phyloP scores from a whole-genome alignment of 306 rosid species.

The Inga leiocalycina region DNA sequence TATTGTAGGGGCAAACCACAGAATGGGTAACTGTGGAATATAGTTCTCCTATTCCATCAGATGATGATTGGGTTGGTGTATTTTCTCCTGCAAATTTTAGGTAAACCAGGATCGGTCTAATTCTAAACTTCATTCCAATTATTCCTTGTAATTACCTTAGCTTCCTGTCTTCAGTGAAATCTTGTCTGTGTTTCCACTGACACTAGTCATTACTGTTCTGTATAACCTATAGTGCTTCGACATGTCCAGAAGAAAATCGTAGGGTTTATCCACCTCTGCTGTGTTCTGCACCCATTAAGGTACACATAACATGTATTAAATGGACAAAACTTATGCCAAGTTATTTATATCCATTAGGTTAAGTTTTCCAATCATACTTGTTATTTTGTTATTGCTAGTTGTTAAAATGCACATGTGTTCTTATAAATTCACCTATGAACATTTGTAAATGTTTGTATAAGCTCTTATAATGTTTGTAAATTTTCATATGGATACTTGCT shows the following conservation, averaged over 20 bases:
- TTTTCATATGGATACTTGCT: too few relatives aligned
- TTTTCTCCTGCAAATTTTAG: constrained; percentile 92
- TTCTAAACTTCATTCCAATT: background rate
- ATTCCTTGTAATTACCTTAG: background rate
- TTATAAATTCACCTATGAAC: too few relatives aligned
- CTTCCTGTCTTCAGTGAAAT: background rate
- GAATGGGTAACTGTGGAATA: constrained; percentile 70
- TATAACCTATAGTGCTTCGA: constrained; percentile 58
- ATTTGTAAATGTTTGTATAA: too few relatives aligned
- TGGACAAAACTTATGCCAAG: too few relatives aligned
- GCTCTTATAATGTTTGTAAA: too few relatives aligned
- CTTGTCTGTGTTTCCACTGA: constrained; percentile 12
- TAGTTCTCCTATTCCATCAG: constrained; percentile 70
- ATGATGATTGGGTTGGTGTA: constrained; percentile 84
- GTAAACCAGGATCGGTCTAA: constrained; percentile 31
- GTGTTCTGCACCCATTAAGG: constrained; percentile 90
- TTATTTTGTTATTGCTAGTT: too few relatives aligned
- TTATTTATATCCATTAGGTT: too few relatives aligned
- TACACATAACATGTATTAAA: constrained; percentile 22
- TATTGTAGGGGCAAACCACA: constrained; percentile 55
- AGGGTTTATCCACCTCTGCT: constrained; percentile 56
- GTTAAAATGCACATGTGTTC: too few relatives aligned
- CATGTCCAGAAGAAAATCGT: constrained; percentile 59
- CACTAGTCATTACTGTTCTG: constrained; percentile 4
- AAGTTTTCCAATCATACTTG: too few relatives aligned